phyloP scores from a whole-genome alignment of 1,139 yeast genomes.

The Pichia sp. region DNA sequence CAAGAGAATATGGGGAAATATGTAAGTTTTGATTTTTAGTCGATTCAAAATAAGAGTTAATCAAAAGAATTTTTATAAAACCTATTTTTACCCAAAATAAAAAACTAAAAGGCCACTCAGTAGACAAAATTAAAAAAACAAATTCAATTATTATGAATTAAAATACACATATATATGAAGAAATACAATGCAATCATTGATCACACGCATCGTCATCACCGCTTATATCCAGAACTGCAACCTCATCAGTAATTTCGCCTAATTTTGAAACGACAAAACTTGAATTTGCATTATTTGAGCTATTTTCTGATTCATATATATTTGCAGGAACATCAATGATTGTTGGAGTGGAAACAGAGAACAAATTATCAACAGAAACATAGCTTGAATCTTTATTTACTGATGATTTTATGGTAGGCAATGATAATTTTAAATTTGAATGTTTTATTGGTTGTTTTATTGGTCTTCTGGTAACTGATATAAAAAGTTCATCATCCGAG shows the following conservation, averaged over 20 bases:
- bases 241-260: neutral
- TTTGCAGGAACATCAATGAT: constrained; percentile 16
- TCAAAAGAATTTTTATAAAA: neutral
- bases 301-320: constrained; percentile 6
- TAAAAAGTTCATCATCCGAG: constrained; percentile 10
- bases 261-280: neutral
- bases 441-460: neutral
- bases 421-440: neutral
- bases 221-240: neutral
- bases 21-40: no score
- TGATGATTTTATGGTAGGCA: neutral
- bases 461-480: constrained; percentile 10
- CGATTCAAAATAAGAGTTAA: no score
- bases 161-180: neutral
- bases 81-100: neutral
- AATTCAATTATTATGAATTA: neutral
- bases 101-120: neutral
- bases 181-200: neutral
- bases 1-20: neutral
- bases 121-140: neutral
- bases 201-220: neutral
- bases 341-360: constrained; percentile 3
- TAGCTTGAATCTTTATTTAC: neutral
- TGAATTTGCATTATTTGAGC: neutral
- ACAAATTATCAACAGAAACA: constrained; percentile 2